phyloP scores from a whole-genome alignment of 1,284 basidiomycete species.

The Wallemia hederae region DNA sequence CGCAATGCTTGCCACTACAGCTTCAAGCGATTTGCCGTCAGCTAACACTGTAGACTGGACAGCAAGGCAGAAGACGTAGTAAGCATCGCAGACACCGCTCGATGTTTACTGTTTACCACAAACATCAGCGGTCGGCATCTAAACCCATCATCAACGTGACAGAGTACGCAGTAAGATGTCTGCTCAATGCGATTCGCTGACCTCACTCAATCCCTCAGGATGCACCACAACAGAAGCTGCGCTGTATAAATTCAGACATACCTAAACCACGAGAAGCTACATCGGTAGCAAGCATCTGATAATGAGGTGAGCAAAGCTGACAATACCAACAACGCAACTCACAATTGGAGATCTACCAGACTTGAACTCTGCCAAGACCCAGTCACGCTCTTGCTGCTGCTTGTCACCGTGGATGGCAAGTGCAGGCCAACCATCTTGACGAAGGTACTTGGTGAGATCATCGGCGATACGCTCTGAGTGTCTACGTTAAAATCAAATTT shows the following conservation, averaged over 20 bases:
- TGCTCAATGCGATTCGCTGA: not conserved
- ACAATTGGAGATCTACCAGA: conserved; percentile 87
- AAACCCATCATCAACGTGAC: not conserved
- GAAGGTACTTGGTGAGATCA: conserved; percentile 87
- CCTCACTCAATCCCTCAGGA: not conserved
- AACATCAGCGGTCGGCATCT: not conserved
- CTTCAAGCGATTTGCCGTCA: not conserved
- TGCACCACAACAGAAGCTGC: not conserved
- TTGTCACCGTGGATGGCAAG: conserved; percentile 97
- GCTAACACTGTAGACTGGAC: not conserved
- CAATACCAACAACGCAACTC: conserved; percentile 14
- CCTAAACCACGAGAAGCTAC: conserved; percentile 96
- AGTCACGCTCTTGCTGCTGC: conserved; percentile 70
- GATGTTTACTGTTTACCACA: not conserved
- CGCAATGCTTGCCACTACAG: not conserved
- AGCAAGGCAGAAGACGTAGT: not conserved
- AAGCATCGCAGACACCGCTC: not conserved
- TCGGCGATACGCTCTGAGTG: conserved; percentile 54
- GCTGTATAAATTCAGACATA: conserved; percentile 29
- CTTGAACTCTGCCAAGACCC: conserved; percentile 96
- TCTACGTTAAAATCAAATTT: not conserved
- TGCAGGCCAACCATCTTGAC: conserved; percentile 94
- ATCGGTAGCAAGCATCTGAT: conserved; percentile 10
- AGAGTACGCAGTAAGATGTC: not conserved
- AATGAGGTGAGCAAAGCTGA: not conserved